Evolutionary conservation across 495 filamentous ascomycete genomes (phyloP).

Genomic region (Podospora tetraspora): DNA sequence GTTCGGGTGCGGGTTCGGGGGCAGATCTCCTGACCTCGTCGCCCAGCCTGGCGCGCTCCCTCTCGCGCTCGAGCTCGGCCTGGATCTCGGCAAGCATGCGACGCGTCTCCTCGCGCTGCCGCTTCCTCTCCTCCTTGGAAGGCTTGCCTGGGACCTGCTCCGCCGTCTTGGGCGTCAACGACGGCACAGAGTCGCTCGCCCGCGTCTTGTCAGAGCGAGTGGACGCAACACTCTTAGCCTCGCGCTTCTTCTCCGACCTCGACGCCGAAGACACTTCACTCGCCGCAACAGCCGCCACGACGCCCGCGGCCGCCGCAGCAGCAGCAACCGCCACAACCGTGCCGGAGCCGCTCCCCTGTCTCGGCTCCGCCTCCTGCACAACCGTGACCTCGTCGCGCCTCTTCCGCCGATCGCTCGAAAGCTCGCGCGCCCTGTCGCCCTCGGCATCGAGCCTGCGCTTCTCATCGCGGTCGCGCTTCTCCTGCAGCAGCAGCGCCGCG

Average conservation of each 20-base stretch:
- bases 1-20: not conserved
- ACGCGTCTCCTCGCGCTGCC: slow-evolving; percentile 23
- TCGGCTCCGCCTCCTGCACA: slow-evolving; percentile 28
- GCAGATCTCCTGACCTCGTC: slow-evolving; percentile 10
- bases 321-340: not conserved
- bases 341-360: not conserved
- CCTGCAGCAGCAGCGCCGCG: slow-evolving; percentile 1
- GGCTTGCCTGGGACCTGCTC: slow-evolving; percentile 16
- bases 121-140: slow-evolving; percentile 23
- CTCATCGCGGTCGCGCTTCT: slow-evolving; percentile 25
- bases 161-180: slow-evolving; percentile 1
- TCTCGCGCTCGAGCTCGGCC: slow-evolving; percentile 25
- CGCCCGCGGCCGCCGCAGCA: not conserved
- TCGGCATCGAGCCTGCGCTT: slow-evolving; percentile 19
- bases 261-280: slow-evolving; percentile 27
- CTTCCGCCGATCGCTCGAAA: slow-evolving; percentile 18
- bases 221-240: slow-evolving; percentile 17
- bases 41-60: slow-evolving; percentile 18
- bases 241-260: slow-evolving; percentile 30
- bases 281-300: not conserved
- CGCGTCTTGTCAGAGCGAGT: not conserved
- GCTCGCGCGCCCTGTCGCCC: slow-evolving; percentile 19
- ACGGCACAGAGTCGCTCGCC: slow-evolving; percentile 5
- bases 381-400: slow-evolving; percentile 23
- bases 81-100: slow-evolving; percentile 28